These are phyloP conservation scores for Deuterostichococcus epilithicus DNA, from an alignment of 139 green algal genomes.

Conservation along the genomic window DNA sequence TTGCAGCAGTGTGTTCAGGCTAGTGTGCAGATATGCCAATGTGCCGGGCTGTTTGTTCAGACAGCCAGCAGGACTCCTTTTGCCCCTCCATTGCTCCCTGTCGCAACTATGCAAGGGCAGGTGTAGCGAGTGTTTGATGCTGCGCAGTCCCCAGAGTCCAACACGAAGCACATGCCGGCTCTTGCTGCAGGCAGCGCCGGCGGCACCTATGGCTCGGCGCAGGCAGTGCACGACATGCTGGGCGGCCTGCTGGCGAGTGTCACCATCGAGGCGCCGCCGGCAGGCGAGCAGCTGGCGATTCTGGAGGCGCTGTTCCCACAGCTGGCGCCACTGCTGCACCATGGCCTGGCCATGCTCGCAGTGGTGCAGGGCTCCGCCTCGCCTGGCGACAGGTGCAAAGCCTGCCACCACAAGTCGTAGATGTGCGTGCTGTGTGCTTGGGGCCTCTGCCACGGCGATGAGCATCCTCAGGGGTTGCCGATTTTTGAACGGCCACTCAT, in stretches of 20 bases:
- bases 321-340: conserved; percentile 61
- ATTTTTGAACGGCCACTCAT: no score
- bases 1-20: no score
- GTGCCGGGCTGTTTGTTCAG: neutral
- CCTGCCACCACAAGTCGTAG: no score
- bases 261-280: conserved; percentile 43
- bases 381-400: neutral
- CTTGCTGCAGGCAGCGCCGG: conserved; percentile 29
- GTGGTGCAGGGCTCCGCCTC: conserved; percentile 27
- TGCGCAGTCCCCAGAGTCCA: no score
- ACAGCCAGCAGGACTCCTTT: neutral
- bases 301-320: conserved; percentile 52
- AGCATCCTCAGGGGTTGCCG: no score
- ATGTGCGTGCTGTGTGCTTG: no score
- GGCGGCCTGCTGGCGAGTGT: conserved; percentile 64
- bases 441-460: no score
- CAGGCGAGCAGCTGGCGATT: conserved; percentile 71
- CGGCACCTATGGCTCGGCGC: conserved; percentile 33
- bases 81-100: neutral
- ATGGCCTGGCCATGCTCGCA: conserved; percentile 49
- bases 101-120: no score
- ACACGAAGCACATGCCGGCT: neutral
- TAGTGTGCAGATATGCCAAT: no score
- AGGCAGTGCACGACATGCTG: conserved; percentile 62
- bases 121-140: no score